A percentile compares a stretch with the other conserved stretches of the same genome.
phyloP scores from a whole-genome alignment of 805 yeast genomes.

The Kluyveromyces lactis region DNA sequence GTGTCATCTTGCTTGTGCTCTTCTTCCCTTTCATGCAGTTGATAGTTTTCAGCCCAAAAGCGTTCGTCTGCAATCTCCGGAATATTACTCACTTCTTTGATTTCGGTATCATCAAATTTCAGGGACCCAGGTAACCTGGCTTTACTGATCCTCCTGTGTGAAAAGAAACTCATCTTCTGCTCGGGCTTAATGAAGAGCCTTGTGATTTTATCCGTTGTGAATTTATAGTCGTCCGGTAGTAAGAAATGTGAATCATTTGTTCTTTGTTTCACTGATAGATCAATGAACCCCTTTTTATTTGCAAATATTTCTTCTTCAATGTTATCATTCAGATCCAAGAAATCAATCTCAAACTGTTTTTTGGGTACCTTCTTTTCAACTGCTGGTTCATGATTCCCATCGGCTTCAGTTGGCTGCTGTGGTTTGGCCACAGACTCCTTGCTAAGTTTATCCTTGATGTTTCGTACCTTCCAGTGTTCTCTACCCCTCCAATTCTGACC shows the following conservation, averaged over 20 bases:
- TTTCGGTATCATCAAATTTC: conserved; percentile 5
- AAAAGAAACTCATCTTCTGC: conserved; percentile 33
- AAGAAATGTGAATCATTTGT: conserved; percentile 37
- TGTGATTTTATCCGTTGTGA: conserved; percentile 59
- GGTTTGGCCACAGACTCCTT: conserved; percentile 17
- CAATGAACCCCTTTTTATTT: conserved; percentile 29
- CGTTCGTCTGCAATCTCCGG: conserved; percentile 50
- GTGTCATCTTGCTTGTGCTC: conserved; percentile 23
- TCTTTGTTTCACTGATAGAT: conserved; percentile 36
- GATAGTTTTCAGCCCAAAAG: conserved; percentile 64
- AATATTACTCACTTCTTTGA: conserved; percentile 13
- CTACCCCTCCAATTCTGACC: conserved; percentile 81
- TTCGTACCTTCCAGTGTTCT: conserved; percentile 81
- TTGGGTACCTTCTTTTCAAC: conserved; percentile 26
- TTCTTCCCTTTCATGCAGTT: conserved; percentile 32
- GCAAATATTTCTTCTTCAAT: conserved; percentile 36
- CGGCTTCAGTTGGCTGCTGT: conserved; percentile 4
- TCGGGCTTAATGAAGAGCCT: conserved; percentile 62
- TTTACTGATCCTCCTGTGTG: conserved; percentile 8
- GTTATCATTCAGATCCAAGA: conserved; percentile 31
- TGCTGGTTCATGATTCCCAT: conserved; percentile 6
- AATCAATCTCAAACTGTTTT: conserved; percentile 36
- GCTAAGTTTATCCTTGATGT: conserved; percentile 32
- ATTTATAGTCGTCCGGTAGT: conserved; percentile 67
- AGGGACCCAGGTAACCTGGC: neutral